phyloP scores from a whole-genome alignment of 371 early-diverging fungal species.

The Apophysomyces trapeziformis region DNA sequence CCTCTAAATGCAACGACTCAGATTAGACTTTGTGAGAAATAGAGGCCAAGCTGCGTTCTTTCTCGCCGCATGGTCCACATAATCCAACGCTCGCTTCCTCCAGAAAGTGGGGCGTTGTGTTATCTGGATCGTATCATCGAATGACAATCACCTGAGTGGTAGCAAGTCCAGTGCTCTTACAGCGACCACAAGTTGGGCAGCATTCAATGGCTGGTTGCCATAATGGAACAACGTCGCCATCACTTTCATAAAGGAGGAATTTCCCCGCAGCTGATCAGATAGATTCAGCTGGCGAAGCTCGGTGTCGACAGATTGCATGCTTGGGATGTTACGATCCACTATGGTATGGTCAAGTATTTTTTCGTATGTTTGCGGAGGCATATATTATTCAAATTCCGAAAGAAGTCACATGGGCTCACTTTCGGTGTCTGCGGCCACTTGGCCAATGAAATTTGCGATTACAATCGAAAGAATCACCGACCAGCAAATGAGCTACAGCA shows the following conservation, averaged over 20 bases:
- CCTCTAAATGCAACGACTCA: constrained; percentile 35
- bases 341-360: neutral
- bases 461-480: no score
- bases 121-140: constrained; percentile 5
- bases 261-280: constrained; percentile 43
- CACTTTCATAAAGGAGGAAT: constrained; percentile 58
- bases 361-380: neutral
- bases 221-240: constrained; percentile 55
- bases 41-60: constrained; percentile 7
- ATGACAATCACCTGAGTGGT: constrained; percentile 44
- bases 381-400: constrained; percentile 24
- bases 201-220: constrained; percentile 53
- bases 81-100: constrained; percentile 3
- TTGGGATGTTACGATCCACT: constrained; percentile 5
- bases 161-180: constrained; percentile 48
- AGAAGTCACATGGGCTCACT: constrained; percentile 10
- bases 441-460: no score
- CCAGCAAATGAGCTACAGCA: no score
- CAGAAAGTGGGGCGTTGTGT: constrained; percentile 9
- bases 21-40: constrained; percentile 5
- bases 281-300: constrained; percentile 50
- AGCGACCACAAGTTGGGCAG: constrained; percentile 50
- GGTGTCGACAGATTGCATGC: constrained; percentile 39
- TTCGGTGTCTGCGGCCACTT: no score
- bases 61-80: constrained; percentile 7